Evolutionary conservation across 257 asterid species (phyloP).

Genomic region (Solanum sitiens): DNA sequence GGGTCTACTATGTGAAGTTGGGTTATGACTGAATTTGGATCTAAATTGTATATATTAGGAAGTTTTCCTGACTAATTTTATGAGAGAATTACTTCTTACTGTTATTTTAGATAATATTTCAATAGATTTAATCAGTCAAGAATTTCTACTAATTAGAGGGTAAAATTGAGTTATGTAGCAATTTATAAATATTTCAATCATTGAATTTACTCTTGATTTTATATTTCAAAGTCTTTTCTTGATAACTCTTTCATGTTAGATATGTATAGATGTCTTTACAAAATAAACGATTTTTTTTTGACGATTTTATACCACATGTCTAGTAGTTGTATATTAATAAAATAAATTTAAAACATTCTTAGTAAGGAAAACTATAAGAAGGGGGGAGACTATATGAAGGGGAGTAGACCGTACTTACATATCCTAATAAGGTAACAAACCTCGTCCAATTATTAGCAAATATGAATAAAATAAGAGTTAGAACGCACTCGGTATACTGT

Average conservation of each 20-base stretch:
- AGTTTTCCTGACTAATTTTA: background rate
- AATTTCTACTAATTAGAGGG: background rate
- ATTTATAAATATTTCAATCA: background rate
- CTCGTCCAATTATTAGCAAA: background rate
- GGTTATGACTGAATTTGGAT: background rate
- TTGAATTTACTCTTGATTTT: background rate
- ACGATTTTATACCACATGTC: background rate
- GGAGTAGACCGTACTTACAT: background rate
- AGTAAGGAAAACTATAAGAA: background rate
- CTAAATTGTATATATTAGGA: background rate
- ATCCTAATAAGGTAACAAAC: background rate
- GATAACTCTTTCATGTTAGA: background rate
- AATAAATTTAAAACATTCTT: background rate
- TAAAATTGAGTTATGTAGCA: background rate
- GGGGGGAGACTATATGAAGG: too few relatives aligned
- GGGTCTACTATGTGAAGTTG: background rate
- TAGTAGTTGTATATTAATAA: background rate
- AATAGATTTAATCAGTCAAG: background rate
- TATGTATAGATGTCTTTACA: background rate
- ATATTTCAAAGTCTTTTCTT: background rate
- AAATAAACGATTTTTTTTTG: background rate
- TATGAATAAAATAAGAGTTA: background rate
- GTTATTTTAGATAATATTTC: background rate
- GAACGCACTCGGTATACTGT: background rate
- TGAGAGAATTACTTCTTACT: background rate